These are phyloP conservation scores for Xylariaceae sp. DNA, from an alignment of 2,329 filamentous ascomycete species.

Conservation along the genomic window DNA sequence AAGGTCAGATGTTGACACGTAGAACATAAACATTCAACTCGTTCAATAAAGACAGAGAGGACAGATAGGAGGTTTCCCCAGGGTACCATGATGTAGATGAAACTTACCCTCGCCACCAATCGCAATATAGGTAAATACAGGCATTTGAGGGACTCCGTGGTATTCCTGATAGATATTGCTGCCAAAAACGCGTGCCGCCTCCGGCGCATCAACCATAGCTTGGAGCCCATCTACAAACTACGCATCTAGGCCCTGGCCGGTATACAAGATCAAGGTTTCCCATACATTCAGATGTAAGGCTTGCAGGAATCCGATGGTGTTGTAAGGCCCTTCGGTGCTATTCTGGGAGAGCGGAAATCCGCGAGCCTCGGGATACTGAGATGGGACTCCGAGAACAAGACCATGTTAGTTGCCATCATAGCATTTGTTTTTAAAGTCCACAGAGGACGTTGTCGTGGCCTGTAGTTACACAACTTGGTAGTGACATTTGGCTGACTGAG, in stretches of 20 bases:
- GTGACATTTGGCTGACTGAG: neutral
- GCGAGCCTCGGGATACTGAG: constrained; percentile 5
- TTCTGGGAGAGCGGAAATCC: constrained; percentile 5
- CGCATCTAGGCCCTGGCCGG: constrained; percentile 1
- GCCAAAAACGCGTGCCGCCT: constrained; percentile 1
- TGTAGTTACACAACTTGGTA: neutral
- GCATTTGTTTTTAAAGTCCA: neutral
- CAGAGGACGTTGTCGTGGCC: neutral
- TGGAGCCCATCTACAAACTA: constrained; percentile 5
- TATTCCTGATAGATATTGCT: constrained; percentile 2
- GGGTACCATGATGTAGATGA: neutral
- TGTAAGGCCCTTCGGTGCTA: constrained; percentile 5
- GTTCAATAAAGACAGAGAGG: neutral
- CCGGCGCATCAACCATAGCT: neutral
- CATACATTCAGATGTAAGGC: neutral
- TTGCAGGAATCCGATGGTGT: constrained; percentile 4
- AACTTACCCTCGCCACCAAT: constrained; percentile 5
- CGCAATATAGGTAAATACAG: constrained; percentile 8
- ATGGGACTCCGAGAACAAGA: neutral
- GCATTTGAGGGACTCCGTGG: constrained; percentile 7
- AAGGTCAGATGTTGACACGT: too few species aligned
- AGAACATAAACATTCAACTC: too few species aligned
- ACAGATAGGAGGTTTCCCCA: neutral
- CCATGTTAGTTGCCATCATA: neutral
- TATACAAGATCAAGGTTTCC: neutral